phyloP scores from a whole-genome alignment of 1,139 yeast genomes.

The Geotrichum citri-aurantii region DNA sequence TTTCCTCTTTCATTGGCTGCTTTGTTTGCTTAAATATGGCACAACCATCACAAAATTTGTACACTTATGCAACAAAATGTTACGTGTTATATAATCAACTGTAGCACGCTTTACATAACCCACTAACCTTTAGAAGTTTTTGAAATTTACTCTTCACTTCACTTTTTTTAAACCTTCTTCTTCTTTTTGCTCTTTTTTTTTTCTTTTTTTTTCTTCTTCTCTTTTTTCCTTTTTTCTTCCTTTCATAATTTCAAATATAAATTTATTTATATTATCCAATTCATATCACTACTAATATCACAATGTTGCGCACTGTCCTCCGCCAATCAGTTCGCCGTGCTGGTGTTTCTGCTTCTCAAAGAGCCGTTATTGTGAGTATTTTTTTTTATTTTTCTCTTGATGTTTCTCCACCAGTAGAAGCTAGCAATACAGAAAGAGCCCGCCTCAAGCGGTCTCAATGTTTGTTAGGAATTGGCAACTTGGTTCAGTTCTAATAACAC shows the following conservation, averaged over 20 bases:
- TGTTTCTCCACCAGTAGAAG: no score
- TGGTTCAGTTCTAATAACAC: not conserved
- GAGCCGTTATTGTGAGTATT: conserved; percentile 33
- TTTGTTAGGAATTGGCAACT: not conserved
- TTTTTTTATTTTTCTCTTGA: no score
- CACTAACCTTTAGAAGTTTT: conserved; percentile 3
- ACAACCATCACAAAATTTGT: not conserved
- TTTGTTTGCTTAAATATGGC: not conserved
- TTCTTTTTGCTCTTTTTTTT: conserved; percentile 1
- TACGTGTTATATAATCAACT: not conserved
- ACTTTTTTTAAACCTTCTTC: conserved; percentile 3
- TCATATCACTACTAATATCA: conserved; percentile 9
- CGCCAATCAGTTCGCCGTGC: conserved; percentile 39
- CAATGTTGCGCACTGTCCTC: conserved; percentile 41
- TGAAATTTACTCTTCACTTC: conserved; percentile 1
- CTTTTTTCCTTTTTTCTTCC: not conserved
- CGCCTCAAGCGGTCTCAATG: not conserved
- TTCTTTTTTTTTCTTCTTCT: not conserved
- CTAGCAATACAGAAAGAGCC: not conserved
- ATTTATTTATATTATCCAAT: not conserved
- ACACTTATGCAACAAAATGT: not conserved
- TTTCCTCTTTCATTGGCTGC: not conserved
- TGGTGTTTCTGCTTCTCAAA: conserved; percentile 35
- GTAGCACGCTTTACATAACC: not conserved
- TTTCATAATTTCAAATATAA: conserved; percentile 3